Evolutionary conservation across 306 rosid species (phyloP), one percentile per base, ranked within the genome.

Genomic region (Prunus salicina): DNA sequence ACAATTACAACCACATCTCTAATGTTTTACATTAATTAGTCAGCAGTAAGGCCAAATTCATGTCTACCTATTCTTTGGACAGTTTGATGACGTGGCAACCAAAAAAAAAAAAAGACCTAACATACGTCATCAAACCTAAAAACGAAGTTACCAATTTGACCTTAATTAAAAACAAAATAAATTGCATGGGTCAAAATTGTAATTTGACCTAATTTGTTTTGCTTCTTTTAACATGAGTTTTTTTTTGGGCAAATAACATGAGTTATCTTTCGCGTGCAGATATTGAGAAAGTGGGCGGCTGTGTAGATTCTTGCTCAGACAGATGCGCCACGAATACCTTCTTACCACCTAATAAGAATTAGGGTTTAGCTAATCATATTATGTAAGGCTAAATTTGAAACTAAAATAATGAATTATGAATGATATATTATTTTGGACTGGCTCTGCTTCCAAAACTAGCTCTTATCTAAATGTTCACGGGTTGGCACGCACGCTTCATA

Each of bases 281-380:
- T 32, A 77, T 52, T 32, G 72, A 71, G 68, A 78, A 83, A 78
- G 85, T 80, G 51, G 85, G 76, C 15, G 64, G 75, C 15, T 86
- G 89, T 34, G 87, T 86, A 53, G 75, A 83, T 19, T 83, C 85
- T n/a, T 86, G 89, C 81, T 86, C 87, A 5, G 56, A 57, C 19
- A 80, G 27, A 19, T 70, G 63, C 55, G 55, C 16, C 3, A 18
- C 74, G 62, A 28, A 27, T 14, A 28, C 62, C 1, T 3, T 24
- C 62, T 51, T 25, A 25, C 65, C 41, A 61, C 66, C 66, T 13
- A 14, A 61, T 25, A 27, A 27, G 19, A 30, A 52, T 10, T 51
- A 70, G 28, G 24, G 60, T 18, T 69, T 12, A 55, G 24, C 10
- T 55, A 55, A 55, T 19, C 61, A 2, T 58, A 24, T 22, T 58